phyloP scores from a whole-genome alignment of 2,329 filamentous ascomycete genomes.

The Neonectria ditissima region DNA sequence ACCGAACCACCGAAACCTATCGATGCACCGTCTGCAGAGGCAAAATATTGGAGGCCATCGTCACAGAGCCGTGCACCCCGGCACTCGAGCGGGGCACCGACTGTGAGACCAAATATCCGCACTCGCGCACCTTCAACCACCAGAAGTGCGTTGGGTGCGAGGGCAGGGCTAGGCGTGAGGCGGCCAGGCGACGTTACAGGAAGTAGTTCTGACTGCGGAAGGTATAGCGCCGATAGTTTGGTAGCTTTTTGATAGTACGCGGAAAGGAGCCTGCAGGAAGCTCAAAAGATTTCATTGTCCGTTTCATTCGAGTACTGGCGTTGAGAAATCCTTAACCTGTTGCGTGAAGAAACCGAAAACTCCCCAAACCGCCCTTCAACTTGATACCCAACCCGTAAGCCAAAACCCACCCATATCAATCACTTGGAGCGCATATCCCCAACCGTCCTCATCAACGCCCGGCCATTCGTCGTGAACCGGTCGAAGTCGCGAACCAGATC shows the following conservation, averaged over 20 bases:
- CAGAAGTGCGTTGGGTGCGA: neutral
- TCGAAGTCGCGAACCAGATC: conserved; percentile 46
- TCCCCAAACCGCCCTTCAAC: neutral
- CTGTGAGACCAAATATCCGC: too few relatives aligned
- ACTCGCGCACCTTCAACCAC: too few relatives aligned
- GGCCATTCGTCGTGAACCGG: conserved; percentile 35
- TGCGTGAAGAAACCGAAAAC: too few relatives aligned
- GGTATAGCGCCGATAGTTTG: neutral
- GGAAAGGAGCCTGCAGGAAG: neutral
- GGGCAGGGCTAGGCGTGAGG: neutral
- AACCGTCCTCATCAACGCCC: conserved; percentile 25
- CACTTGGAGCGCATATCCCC: neutral
- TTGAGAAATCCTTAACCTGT: too few relatives aligned
- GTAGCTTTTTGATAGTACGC: neutral
- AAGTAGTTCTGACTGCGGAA: neutral
- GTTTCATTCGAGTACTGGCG: neutral
- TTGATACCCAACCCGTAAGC: neutral
- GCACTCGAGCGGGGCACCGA: neutral
- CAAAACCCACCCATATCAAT: neutral
- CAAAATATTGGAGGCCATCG: too few relatives aligned
- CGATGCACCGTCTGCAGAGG: neutral
- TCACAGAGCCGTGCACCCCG: neutral
- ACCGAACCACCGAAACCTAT: neutral
- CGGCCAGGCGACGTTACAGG: neutral
- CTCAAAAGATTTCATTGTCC: neutral